Evolutionary conservation across 495 filamentous ascomycete species (phyloP), one percentile per base, ranked within the genome.

Genomic region (Neurospora tetrasperma): DNA sequence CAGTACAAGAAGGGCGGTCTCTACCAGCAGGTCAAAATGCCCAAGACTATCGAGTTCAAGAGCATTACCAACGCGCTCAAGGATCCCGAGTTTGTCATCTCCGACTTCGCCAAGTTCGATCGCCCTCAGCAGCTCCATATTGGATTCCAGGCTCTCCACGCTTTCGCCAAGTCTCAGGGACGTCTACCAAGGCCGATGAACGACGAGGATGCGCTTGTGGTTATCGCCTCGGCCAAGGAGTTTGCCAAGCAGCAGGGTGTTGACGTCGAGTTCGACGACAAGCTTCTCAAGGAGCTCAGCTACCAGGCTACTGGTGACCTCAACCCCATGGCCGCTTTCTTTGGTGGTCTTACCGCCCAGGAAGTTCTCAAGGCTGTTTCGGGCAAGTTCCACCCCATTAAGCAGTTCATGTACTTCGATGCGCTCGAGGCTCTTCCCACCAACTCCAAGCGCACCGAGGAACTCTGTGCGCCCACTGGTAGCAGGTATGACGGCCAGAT

Each of bases 61-160:
- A 83, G 90, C 16, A 85, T 97, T 42, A 87, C 86, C 23, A 84
- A 87, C 54, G 89, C 97, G 74, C 81, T 98, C 42, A 91, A 91
- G 79, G 91, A 93, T 71, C 96, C 96, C 10, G 95, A 97, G 72
- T 87, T 95, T 72, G 82, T 99, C 73, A 87, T 97, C 35, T 97
- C 96, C 20, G 96, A 99, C 80, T 98, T 92, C 76, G 96, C 96
- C 82, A 99, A 99, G 79, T 97, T 97, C 71, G 96, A 98, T 78
- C 89, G 96, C 46, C 94, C 96, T 0, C 88, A 90, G 74, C 94
- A 98, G 80, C 87, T 99, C 31, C 96, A 99, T 77, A 82, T 96
- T 73, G 96, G 94, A 71, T 90, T 98, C 77, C 95, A 99, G 82
- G 94, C 94, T 38, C 86, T 99, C 38, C 93, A 97, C 80, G 87